Conservation (phyloP, 1,284 basidiomycete species). For the Heterobasidion occidentale region DNA sequence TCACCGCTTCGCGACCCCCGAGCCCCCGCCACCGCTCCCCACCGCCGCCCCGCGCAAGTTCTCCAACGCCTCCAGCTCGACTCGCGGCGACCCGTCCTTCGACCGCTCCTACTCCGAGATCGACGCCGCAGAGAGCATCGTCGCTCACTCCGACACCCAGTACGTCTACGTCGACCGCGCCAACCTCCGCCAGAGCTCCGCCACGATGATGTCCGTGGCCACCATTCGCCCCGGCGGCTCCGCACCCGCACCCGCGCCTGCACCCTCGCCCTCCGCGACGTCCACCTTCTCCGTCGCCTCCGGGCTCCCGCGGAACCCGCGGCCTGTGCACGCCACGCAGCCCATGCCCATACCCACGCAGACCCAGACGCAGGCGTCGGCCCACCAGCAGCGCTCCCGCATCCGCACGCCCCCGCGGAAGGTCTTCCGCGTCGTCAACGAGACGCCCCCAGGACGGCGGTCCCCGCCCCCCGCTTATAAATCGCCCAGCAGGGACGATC, state of each 20-base stretch:
- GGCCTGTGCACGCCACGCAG: background rate
- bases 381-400: background rate
- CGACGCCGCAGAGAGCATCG: slow-evolving; percentile 1
- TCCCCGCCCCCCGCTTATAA: slow-evolving; percentile 40
- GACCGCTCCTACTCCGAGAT: background rate
- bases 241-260: background rate
- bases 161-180: slow-evolving; percentile 8
- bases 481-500: slow-evolving; percentile 2
- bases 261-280: background rate
- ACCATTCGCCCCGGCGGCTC: background rate
- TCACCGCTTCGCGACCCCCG: background rate
- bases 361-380: background rate
- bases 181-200: background rate
- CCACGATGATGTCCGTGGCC: background rate
- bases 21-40: slow-evolving; percentile 4
- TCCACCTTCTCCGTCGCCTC: background rate
- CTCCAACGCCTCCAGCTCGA: background rate
- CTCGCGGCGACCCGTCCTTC: background rate
- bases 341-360: background rate
- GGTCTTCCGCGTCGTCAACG: slow-evolving; percentile 26
- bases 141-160: slow-evolving; percentile 10
- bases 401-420: slow-evolving; percentile 8
- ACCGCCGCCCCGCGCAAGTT: slow-evolving; percentile 1
- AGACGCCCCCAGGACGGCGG: slow-evolving; percentile 15
- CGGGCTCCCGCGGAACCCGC: background rate